Evolutionary conservation across 495 filamentous ascomycete species (phyloP).

Genomic region (Penicillium crystallinum): DNA sequence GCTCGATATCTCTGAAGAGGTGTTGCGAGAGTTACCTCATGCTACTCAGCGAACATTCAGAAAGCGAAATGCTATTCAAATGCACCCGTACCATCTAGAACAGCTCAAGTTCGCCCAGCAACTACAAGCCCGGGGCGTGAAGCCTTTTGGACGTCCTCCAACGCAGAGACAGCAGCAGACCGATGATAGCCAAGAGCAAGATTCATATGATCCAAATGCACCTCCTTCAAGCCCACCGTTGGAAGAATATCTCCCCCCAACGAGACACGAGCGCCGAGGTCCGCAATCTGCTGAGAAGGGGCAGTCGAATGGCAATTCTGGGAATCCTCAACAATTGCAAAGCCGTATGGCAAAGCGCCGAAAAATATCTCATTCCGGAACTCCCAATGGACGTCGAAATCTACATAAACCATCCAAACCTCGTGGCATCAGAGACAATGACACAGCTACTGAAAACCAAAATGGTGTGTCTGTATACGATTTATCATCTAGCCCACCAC

Average conservation of each 20-base stretch:
- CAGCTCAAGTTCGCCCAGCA: conserved; percentile 54
- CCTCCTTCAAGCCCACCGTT: conserved; percentile 32
- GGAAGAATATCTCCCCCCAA: conserved; percentile 19
- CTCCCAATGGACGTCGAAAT: conserved; percentile 7
- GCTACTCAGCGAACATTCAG: conserved; percentile 47
- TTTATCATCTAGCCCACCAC: conserved; percentile 38
- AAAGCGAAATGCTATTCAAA: conserved; percentile 67
- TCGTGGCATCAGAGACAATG: conserved; percentile 26
- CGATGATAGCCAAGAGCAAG: conserved; percentile 50
- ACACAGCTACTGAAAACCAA: conserved; percentile 6
- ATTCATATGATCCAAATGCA: conserved; percentile 19
- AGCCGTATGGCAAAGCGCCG: conserved; percentile 25
- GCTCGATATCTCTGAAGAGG: conserved; percentile 29
- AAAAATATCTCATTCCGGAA: conserved; percentile 25
- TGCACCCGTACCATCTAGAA: conserved; percentile 67
- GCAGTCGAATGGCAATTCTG: neutral
- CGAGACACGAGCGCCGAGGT: conserved; percentile 8
- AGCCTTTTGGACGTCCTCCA: conserved; percentile 11
- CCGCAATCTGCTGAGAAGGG: neutral
- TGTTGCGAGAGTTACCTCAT: conserved; percentile 27
- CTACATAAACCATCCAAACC: conserved; percentile 8
- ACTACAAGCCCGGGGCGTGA: conserved; percentile 57
- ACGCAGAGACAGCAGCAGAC: conserved; percentile 32
- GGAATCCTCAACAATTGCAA: neutral
- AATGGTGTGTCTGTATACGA: conserved; percentile 20